Evolutionary conservation across 352 stramenopile species (phyloP).

Genomic region (Phytophthora podocarpi): DNA sequence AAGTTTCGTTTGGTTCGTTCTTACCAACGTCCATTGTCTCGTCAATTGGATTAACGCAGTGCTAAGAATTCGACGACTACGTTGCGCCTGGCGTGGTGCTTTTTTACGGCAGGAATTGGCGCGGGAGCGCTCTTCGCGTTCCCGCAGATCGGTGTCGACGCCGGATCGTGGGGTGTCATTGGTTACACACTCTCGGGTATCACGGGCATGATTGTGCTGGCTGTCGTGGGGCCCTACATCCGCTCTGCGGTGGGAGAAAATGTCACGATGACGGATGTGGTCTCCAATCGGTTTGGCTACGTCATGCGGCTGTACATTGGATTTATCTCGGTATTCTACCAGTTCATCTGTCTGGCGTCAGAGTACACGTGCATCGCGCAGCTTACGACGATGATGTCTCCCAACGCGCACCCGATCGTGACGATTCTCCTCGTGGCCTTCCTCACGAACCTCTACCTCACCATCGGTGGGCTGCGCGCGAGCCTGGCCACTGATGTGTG

Average conservation of each 20-base stretch:
- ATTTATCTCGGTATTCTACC: conserved; percentile 77
- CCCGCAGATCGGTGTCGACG: conserved; percentile 74
- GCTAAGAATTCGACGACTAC: conserved; percentile 71
- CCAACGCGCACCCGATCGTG: conserved; percentile 44
- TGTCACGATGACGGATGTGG: conserved; percentile 76
- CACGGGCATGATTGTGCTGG: conserved; percentile 59
- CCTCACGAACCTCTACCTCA: conserved; percentile 74
- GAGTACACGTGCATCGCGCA: conserved; percentile 69
- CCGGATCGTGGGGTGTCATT: conserved; percentile 79
- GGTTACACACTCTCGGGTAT: conserved; percentile 74
- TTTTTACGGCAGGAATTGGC: conserved; percentile 80
- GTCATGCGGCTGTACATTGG: conserved; percentile 71
- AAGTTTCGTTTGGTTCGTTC: no score
- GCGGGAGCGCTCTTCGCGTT: conserved; percentile 81
- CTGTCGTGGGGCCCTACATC: conserved; percentile 56
- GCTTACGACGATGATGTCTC: conserved; percentile 58
- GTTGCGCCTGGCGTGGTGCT: conserved; percentile 72
- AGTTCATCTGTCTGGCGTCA: conserved; percentile 81
- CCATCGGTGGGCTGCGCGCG: conserved; percentile 74
- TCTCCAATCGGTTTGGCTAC: conserved; percentile 59
- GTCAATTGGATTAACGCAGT: no score
- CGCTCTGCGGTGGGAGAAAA: conserved; percentile 69
- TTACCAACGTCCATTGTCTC: no score
- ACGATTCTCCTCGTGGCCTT: conserved; percentile 68
- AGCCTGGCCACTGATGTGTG: conserved; percentile 79